Conservation (phyloP, 495 filamentous ascomycete species). For the Penicillium macrosclerotiorum region DNA sequence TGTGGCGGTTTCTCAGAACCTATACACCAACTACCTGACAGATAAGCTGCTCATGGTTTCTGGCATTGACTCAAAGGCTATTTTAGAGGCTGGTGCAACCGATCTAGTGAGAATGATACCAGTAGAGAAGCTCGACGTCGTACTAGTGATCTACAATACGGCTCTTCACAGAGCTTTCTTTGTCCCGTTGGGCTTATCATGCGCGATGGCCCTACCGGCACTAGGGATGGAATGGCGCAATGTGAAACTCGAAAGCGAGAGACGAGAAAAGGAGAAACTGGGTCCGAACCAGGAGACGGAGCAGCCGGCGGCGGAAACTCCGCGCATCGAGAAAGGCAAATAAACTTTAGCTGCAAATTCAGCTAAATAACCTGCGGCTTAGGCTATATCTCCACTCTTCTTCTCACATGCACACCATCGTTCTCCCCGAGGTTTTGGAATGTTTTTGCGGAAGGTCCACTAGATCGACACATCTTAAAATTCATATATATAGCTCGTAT, state of each 20-base stretch:
- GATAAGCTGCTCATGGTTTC: constrained; percentile 37
- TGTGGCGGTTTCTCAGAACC: constrained; percentile 56
- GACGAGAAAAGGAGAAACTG: constrained; percentile 2
- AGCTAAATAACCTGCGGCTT: not conserved
- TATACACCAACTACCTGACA: constrained; percentile 54
- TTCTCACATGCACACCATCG: not conserved
- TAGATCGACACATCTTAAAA: too few relatives aligned
- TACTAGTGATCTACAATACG: constrained; percentile 57
- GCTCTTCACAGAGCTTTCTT: constrained; percentile 55
- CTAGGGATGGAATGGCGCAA: constrained; percentile 61
- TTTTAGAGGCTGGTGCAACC: constrained; percentile 17
- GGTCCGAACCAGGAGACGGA: not conserved
- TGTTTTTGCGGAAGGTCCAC: too few relatives aligned
- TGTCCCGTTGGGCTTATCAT: constrained; percentile 47
- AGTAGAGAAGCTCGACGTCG: constrained; percentile 31
- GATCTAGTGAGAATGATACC: constrained; percentile 33
- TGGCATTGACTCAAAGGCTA: constrained; percentile 40
- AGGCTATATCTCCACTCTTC: not conserved
- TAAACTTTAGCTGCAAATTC: not conserved
- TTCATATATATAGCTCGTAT: too few relatives aligned
- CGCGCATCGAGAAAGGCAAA: constrained; percentile 2
- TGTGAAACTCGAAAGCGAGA: constrained; percentile 42
- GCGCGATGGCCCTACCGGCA: constrained; percentile 48
- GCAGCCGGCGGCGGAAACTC: not conserved
- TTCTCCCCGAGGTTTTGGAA: too few relatives aligned